Percentiles rank a stretch among this genome's conserved stretches.
These are phyloP conservation scores for Fraxinus americana DNA, from an alignment of 257 asterid genomes.

Conservation along the genomic window DNA sequence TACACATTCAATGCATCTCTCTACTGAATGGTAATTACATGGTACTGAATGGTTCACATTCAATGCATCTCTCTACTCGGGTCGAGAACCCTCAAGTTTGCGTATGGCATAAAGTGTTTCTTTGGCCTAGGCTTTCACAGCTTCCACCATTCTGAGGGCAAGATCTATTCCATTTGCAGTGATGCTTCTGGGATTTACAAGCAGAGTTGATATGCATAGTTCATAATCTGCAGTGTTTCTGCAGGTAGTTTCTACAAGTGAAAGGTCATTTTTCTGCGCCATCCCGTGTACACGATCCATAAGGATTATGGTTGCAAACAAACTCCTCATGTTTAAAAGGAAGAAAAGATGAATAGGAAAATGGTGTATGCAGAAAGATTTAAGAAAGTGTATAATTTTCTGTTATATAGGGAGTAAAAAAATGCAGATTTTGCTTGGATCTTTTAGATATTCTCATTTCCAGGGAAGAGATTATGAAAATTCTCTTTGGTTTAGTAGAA, in stretches of 20 bases:
- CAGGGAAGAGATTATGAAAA: no score
- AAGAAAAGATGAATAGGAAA: neutral
- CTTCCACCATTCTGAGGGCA: slow-evolving; percentile 49
- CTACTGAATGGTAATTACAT: neutral
- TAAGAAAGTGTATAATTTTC: neutral
- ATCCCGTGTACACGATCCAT: neutral
- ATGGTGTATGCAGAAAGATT: neutral
- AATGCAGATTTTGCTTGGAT: no score
- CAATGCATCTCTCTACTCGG: slow-evolving; percentile 33
- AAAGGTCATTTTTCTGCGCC: slow-evolving; percentile 24
- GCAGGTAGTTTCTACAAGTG: slow-evolving; percentile 52
- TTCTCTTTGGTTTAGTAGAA: no score
- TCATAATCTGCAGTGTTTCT: slow-evolving; percentile 50
- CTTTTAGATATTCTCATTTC: no score
- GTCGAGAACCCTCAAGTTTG: slow-evolving; percentile 24
- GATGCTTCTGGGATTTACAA: slow-evolving; percentile 28
- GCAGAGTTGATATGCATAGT: slow-evolving; percentile 52
- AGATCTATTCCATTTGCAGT: slow-evolving; percentile 40
- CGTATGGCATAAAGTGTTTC: slow-evolving; percentile 26
- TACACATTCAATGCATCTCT: slow-evolving; percentile 16
- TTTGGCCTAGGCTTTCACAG: slow-evolving; percentile 32
- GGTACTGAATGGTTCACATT: neutral
- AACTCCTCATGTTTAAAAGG: neutral
- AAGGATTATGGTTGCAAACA: neutral
- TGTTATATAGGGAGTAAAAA: no score